Conservation (phyloP, 441 rosid genomes). For the Populus hybrid region DNA sequence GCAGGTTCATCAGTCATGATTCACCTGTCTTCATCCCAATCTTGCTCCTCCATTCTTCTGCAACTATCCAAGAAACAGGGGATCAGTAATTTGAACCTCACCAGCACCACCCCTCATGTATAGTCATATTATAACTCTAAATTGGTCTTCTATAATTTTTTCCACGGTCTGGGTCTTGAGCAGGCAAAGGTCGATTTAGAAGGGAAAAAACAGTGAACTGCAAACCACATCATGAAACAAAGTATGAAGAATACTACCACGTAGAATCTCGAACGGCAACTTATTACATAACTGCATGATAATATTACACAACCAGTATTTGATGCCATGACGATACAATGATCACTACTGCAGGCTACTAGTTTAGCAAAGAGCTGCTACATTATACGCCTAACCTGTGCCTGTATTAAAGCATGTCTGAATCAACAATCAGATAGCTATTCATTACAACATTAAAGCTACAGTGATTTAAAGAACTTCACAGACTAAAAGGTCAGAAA, state of each 20-base stretch:
- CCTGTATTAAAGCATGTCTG: constrained; percentile 23
- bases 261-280: neutral
- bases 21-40: neutral
- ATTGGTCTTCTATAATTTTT: neutral
- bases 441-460: constrained; percentile 26
- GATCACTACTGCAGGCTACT: constrained; percentile 13
- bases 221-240: neutral
- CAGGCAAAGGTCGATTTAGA: neutral
- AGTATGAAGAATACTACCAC: neutral
- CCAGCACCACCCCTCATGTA: neutral
- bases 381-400: constrained; percentile 29
- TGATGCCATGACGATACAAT: constrained; percentile 19
- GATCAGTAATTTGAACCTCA: neutral
- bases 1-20: neutral
- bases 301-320: constrained; percentile 15
- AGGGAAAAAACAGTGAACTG: neutral
- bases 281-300: constrained; percentile 18
- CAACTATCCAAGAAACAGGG: neutral
- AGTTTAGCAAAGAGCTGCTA: constrained; percentile 24
- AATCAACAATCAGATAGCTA: constrained; percentile 33
- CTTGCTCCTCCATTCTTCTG: neutral
- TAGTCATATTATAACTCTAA: neutral
- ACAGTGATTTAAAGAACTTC: constrained; percentile 15
- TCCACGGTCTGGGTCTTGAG: neutral
- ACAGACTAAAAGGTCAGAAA: constrained; percentile 21